A percentile compares a stretch with the other conserved stretches of the same genome.
Evolutionary conservation across 2,329 filamentous ascomycete species (phyloP).

Genomic region (Epichloe gansuensis): DNA sequence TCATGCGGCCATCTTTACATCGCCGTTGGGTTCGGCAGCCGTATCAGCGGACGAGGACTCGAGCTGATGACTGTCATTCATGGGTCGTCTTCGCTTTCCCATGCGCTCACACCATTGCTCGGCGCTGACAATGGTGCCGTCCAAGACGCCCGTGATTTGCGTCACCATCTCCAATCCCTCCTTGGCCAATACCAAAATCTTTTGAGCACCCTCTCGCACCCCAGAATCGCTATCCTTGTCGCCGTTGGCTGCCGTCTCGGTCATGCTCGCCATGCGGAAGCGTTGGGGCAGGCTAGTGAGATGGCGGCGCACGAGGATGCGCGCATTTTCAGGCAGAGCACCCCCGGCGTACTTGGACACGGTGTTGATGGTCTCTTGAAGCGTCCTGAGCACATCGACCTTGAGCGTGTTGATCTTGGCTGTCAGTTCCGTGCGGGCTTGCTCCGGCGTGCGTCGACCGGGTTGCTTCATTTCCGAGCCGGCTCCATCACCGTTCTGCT

Average conservation of each 20-base stretch:
- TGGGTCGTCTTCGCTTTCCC: constrained; percentile 30
- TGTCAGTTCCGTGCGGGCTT: constrained; percentile 31
- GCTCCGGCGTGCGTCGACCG: constrained; percentile 13
- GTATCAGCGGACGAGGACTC: background rate
- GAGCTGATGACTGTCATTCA: constrained; percentile 14
- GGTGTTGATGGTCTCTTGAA: constrained; percentile 70
- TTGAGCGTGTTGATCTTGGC: constrained; percentile 55
- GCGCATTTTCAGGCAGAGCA: constrained; percentile 78
- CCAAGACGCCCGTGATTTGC: constrained; percentile 76
- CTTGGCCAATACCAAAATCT: constrained; percentile 72
- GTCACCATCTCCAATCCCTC: constrained; percentile 91
- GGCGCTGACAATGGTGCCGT: constrained; percentile 79
- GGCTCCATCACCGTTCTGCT: constrained; percentile 1
- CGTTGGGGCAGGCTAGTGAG: constrained; percentile 73
- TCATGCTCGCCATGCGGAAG: constrained; percentile 59
- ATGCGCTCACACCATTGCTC: constrained; percentile 82
- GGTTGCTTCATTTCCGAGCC: background rate
- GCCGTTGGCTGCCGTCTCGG: constrained; percentile 14
- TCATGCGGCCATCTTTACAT: constrained; percentile 15
- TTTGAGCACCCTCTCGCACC: constrained; percentile 48
- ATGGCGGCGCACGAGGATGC: constrained; percentile 69
- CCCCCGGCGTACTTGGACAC: constrained; percentile 88
- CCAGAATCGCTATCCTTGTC: constrained; percentile 24
- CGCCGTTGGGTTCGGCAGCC: constrained; percentile 3
- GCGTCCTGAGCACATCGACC: constrained; percentile 59